These are phyloP conservation scores for Rutstroemia sp. DNA, from an alignment of 2,329 filamentous ascomycete genomes.

Conservation along the genomic window DNA sequence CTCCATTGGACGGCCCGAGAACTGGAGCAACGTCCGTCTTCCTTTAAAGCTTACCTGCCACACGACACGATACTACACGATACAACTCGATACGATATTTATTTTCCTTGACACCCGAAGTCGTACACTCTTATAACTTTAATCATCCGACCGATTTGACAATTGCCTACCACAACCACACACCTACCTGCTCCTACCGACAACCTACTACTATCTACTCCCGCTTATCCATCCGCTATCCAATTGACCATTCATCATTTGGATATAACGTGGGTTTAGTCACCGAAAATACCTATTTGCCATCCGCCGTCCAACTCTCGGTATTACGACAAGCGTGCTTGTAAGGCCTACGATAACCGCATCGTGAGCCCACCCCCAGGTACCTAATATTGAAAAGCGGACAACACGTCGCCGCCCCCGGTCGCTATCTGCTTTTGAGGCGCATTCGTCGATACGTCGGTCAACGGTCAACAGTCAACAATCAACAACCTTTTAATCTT, in stretches of 20 bases:
- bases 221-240: too few species aligned
- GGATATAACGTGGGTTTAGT: constrained; percentile 1
- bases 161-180: neutral
- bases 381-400: constrained; percentile 1
- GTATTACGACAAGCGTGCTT: neutral
- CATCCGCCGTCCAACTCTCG: neutral
- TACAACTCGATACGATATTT: neutral
- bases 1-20: neutral
- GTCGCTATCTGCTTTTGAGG: neutral
- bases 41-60: neutral
- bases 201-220: too few species aligned
- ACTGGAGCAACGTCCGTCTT: neutral
- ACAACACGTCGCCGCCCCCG: constrained; percentile 3
- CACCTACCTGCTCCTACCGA: neutral
- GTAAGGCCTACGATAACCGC: constrained; percentile 22
- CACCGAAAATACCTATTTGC: neutral
- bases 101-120: neutral
- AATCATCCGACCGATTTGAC: neutral
- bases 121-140: neutral
- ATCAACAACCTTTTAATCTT: neutral
- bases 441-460: constrained; percentile 1
- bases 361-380: constrained; percentile 13
- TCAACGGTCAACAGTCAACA: constrained; percentile 12
- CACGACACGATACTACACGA: neutral
- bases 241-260: neutral